Evolutionary conservation across 1,284 basidiomycete genomes (phyloP), one percentile per base, ranked within the genome.

Genomic region (Exobasidium cylindrosporum): DNA sequence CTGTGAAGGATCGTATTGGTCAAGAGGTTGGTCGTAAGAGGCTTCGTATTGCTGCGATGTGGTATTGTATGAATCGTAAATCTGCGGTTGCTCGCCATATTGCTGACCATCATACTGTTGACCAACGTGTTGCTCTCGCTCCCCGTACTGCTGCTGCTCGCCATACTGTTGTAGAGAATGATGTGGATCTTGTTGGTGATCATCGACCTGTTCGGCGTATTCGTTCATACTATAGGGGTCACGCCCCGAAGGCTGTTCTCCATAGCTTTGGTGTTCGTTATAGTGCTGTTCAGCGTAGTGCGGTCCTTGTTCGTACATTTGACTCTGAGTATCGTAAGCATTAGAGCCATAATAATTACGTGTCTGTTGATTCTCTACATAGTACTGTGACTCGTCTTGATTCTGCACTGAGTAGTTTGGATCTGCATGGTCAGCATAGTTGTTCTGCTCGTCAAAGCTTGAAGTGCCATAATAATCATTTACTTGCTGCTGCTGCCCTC

Each of bases 111-210:
- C 40, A 11, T 4, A 58, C n/a, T 2, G 31, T 11, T 61, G 35
- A 46, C 50, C 50, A 6, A 53, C 10, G 52, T 13, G 58, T 47
- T 11, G 60, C 26, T 21, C 35, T 40, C 17, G 10, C 17, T 40
- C 35, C 10, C 35, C 35, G 17, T 40, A 40, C 17, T 40, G 35
- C 35, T 40, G 35, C 35, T 56, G 54, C 31, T 54, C 61, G 1
- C 64, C 63, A 35, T 68, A 66, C 49, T 64, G 69, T 17, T 66
- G 67, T 28, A 62, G 63, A 1, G 63, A 53, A 4, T 62, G 61
- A 29, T 63, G 65, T 30, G 10, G 40, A 11, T 30, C 30, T 26
- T 49, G n/a, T 14, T 57, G 56, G 29, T 57, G 46, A 23, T 5
- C 13, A 46, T 40, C 29, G 55, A 54, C 17, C 14, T 14, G 49